Base-by-base conservation (phyloP, 208 protist genomes). In the Acanthamoeba lenticulata region DNA sequence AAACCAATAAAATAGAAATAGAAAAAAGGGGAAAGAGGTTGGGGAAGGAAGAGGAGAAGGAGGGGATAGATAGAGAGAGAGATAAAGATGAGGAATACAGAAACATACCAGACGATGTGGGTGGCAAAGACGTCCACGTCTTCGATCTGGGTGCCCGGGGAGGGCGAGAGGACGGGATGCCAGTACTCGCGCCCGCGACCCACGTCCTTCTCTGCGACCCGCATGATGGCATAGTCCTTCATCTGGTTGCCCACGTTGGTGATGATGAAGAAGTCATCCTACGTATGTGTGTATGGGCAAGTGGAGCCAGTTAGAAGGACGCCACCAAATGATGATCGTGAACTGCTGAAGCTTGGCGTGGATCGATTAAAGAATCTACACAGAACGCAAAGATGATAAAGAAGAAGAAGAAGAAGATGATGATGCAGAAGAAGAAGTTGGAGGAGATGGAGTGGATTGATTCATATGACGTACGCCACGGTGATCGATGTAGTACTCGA, bases 401-500 rank as follows among this genome's bases (percentile, higher is more conserved):
- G 3, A 19, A 19, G 17, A 57, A 21, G 3, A 11, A 3, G 27
- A 19, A 19, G 52, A 2, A 57, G 52, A 21, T 5, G 17, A 21
- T 3, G 4, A 57, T n/a, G 17, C 15, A 24, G 52, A 57, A 21
- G 27, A 5, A 19, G 27, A 21, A 19, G 52, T 57, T 49, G 45
- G 45, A 19, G 45, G 45, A 19, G 45, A 49, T 49, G 45, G 45
- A 15, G n/a, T n/a, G n/a, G n/a, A n/a, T n/a, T n/a, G n/a, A n/a
- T n/a, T n/a, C n/a, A n/a, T n/a, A n/a, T 49, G 15, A 21, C 44
- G 6, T 49, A 85, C 74, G 36, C 74, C 74, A 29, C 42, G 44
- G 32, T 85, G 74, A n/a, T 85, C 74, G 42, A 85, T 55, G 74
- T 85, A 85, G 44, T 85, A 85, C 74, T 85, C 74, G 19, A 85